Conservation (phyloP, 164 flowering plant genomes). For the Piper betle region DNA sequence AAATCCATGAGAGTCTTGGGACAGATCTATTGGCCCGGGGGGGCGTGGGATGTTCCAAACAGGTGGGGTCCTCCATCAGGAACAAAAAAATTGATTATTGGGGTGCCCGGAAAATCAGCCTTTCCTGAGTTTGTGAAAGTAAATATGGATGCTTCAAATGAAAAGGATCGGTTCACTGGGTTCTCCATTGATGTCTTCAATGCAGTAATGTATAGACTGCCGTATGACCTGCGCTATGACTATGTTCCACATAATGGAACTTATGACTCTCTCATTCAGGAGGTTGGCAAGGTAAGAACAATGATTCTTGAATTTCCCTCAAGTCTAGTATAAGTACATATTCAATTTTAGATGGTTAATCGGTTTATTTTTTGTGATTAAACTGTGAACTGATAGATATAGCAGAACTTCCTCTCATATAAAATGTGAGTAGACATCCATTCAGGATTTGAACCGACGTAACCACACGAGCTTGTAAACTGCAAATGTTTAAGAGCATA, state of each 20-base stretch:
- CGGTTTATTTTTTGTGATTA: background rate
- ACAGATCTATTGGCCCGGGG: conserved; percentile 21
- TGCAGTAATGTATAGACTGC: conserved; percentile 12
- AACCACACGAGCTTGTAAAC: background rate
- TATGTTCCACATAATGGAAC: conserved; percentile 12
- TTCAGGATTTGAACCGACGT: background rate
- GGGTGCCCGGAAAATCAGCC: conserved; percentile 26
- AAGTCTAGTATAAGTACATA: too few species aligned
- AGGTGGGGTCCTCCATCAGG: conserved; percentile 41
- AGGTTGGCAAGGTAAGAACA: background rate
- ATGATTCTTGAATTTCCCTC: too few species aligned
- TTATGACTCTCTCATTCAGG: conserved; percentile 14
- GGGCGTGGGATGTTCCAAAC: conserved; percentile 15
- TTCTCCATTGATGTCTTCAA: conserved; percentile 44
- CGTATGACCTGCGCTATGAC: conserved; percentile 20
- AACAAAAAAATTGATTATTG: conserved; percentile 27
- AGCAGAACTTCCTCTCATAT: too few species aligned
- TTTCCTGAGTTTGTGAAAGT: conserved; percentile 29
- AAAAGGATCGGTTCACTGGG: conserved; percentile 15
- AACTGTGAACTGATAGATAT: too few species aligned
- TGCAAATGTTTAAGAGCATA: background rate
- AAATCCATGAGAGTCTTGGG: conserved; percentile 3
- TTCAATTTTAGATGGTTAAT: too few species aligned
- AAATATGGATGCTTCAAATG: background rate
- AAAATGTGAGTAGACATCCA: too few species aligned